Conservation (phyloP, 2,329 filamentous ascomycete species). For the Trichoderma sp. region DNA sequence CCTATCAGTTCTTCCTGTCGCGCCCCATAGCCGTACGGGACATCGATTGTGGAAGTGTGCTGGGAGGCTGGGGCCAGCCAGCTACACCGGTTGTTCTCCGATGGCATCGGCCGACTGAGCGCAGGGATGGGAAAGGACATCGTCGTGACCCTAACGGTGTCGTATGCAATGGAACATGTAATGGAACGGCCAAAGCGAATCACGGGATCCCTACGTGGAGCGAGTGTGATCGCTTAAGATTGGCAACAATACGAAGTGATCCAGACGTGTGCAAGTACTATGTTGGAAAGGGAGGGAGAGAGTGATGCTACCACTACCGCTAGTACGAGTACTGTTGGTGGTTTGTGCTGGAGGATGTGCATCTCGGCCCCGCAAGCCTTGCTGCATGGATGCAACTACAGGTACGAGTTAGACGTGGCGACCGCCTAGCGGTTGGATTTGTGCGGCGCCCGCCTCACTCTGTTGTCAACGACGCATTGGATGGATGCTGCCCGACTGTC, state of each 20-base stretch:
- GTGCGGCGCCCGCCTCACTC: not conserved
- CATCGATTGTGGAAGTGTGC: not conserved
- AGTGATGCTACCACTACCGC: not conserved
- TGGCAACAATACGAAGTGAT: not conserved
- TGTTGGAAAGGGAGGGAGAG: not conserved
- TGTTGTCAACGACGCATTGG: not conserved
- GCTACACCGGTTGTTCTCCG: not conserved
- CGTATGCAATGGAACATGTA: not conserved
- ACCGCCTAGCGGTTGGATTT: conserved; percentile 18
- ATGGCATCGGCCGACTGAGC: conserved; percentile 14
- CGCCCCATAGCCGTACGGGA: not conserved
- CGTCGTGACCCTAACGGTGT: not conserved
- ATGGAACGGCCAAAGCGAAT: not conserved
- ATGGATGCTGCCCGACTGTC: conserved; percentile 10
- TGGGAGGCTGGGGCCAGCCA: not conserved
- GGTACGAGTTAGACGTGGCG: conserved; percentile 17
- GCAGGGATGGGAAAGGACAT: not conserved
- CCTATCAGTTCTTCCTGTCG: conserved; percentile 1
- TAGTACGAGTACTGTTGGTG: not conserved
- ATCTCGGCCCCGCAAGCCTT: conserved; percentile 11
- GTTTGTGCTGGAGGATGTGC: not conserved
- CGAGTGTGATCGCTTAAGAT: not conserved
- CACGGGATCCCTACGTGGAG: not conserved
- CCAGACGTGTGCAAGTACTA: not conserved
- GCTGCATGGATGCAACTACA: conserved; percentile 14